Conservation (phyloP, 2,329 filamentous ascomycete species). For the Byssochlamys sp. region DNA sequence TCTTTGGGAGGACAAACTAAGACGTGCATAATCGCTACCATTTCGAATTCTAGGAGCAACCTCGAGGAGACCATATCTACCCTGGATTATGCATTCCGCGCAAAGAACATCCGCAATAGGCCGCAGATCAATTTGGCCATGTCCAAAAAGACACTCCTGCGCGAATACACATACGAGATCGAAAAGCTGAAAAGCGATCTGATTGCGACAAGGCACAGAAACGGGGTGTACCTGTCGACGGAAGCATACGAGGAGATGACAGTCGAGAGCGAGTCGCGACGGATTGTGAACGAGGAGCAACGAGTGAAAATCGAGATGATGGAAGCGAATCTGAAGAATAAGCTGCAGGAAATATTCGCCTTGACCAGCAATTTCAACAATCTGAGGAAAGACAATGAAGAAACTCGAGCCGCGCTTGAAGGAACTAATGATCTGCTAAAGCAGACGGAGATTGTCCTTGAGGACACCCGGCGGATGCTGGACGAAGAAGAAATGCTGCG, state of each 20-base stretch:
- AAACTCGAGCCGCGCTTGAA: slow-evolving; percentile 60
- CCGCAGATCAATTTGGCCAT: slow-evolving; percentile 87
- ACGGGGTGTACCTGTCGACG: slow-evolving; percentile 86
- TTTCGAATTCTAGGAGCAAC: slow-evolving; percentile 89
- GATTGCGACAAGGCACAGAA: slow-evolving; percentile 82
- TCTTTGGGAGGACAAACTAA: slow-evolving; percentile 92
- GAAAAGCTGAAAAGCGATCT: slow-evolving; percentile 90
- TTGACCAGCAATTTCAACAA: slow-evolving; percentile 79
- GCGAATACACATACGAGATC: slow-evolving; percentile 84
- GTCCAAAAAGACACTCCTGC: slow-evolving; percentile 83
- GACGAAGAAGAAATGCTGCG: slow-evolving; percentile 70
- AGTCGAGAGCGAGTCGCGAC: slow-evolving; percentile 79
- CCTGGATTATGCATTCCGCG: slow-evolving; percentile 90
- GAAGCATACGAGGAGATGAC: slow-evolving; percentile 86
- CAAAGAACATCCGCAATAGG: slow-evolving; percentile 97
- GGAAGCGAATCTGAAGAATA: slow-evolving; percentile 81
- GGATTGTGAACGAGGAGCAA: slow-evolving; percentile 87
- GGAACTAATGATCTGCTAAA: slow-evolving; percentile 73
- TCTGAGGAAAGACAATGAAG: slow-evolving; percentile 81
- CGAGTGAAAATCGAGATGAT: slow-evolving; percentile 83
- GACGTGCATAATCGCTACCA: slow-evolving; percentile 94
- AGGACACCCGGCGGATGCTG: slow-evolving; percentile 64
- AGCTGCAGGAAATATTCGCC: slow-evolving; percentile 81
- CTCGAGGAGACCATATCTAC: slow-evolving; percentile 97
- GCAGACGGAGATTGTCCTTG: slow-evolving; percentile 76